Base-by-base conservation (phyloP, 2,329 filamentous ascomycete genomes). In the Aspergillus versicolor region DNA sequence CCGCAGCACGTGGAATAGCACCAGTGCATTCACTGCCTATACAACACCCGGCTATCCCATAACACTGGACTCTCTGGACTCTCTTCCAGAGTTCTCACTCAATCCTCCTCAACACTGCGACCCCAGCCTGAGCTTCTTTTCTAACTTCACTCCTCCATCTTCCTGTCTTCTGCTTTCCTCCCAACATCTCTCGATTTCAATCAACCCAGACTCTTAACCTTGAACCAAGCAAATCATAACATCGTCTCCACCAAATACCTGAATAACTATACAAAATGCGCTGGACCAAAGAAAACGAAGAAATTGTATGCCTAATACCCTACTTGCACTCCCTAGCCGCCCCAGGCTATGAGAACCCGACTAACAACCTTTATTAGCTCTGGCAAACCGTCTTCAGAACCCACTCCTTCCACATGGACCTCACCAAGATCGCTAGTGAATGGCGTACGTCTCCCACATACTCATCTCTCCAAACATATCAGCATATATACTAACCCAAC, bases 371-470 rank as follows among this genome's bases (percentile, higher is more conserved):
- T 21, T 8, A 15, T 9, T 48, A 62, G 61, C 59, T 63, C 27
- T 60, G 60, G 55, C 53, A 47, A 21, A 62, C 59, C 13, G 47
- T 63, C 44, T 62, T 61, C 19, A 56, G 58, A 24, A 61, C 57
- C 6, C 57, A 61, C 8, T 55, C 32, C 13, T 45, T 63, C 27
- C 47, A 47, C 24, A 44, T 63, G 17, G 51, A 63, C 17, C 52
- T 62, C 4, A 54, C 51, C 34, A 54, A 45, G 4, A 22, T 62
- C 40, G 21, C 57, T 3, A 24, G 42, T 3, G 34, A 11, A 27
- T 62, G 58, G 56, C 56, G 59, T 61, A 43, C 11, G 50, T 58
- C 7, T 2, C 13, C 12, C 5, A 11, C 4, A 30, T n/a, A 4
- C 2, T 19, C 13, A 2, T 19, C n/a, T 2, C 22, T n/a, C 9